Conservation (phyloP, 805 yeast genomes). For the Wickerhamomyces chaumierensis region DNA sequence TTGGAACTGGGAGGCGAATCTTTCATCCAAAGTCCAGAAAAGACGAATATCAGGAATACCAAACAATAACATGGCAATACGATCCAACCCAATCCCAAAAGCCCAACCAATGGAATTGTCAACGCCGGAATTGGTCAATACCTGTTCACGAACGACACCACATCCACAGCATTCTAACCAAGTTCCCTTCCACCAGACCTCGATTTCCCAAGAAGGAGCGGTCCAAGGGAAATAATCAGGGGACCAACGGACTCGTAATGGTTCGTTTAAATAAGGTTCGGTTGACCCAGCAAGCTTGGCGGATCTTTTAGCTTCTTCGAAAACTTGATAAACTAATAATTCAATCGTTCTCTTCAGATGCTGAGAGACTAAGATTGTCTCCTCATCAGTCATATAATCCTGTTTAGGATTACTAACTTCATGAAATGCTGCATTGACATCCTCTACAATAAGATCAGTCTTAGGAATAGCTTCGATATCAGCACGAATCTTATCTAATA, state of each 20-base stretch:
- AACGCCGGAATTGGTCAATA: conserved; percentile 62
- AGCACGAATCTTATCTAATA: conserved; percentile 32
- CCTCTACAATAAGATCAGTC: conserved; percentile 66
- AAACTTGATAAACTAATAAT: conserved; percentile 69
- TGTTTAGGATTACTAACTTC: conserved; percentile 68
- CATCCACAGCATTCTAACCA: conserved; percentile 98
- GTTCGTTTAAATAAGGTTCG: conserved; percentile 54
- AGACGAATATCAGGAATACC: conserved; percentile 92
- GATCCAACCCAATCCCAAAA: conserved; percentile 89
- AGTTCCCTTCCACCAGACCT: conserved; percentile 97
- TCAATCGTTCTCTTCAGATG: conserved; percentile 86
- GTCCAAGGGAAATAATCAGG: conserved; percentile 98
- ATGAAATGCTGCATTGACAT: conserved; percentile 47
- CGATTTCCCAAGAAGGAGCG: conserved; percentile 96
- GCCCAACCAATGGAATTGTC: conserved; percentile 85
- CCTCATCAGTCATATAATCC: conserved; percentile 54
- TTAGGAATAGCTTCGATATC: conserved; percentile 61
- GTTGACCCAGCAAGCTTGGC: conserved; percentile 50
- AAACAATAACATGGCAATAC: conserved; percentile 91
- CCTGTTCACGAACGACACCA: conserved; percentile 78
- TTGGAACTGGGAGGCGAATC: conserved; percentile 66
- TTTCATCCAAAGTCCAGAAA: conserved; percentile 78
- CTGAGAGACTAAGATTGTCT: conserved; percentile 55
- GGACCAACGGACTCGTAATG: conserved; percentile 85
- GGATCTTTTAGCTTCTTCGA: conserved; percentile 55